These are phyloP conservation scores for Penicillium psychrofluorescens DNA, from an alignment of 495 filamentous ascomycete genomes.

Conservation along the genomic window DNA sequence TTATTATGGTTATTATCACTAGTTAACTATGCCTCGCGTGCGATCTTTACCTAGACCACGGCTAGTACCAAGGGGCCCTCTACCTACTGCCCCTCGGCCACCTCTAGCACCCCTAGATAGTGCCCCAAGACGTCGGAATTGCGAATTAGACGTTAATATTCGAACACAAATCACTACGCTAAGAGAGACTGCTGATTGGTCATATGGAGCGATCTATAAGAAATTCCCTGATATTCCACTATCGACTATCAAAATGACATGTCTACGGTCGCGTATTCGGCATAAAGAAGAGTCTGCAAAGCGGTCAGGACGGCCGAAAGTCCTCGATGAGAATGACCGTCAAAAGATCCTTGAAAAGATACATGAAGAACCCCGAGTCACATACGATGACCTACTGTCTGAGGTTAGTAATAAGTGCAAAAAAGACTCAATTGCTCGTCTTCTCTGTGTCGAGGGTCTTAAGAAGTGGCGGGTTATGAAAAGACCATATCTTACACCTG, in stretches of 20 bases:
- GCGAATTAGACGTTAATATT: not conserved
- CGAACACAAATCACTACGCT: not conserved
- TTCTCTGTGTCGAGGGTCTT: not conserved
- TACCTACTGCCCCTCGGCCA: not conserved
- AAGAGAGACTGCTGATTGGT: not conserved
- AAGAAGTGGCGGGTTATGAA: constrained; percentile 1
- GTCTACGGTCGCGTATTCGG: not conserved
- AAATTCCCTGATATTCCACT: not conserved
- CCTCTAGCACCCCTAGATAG: not conserved
- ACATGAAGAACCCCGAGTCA: constrained; percentile 2
- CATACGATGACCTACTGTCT: constrained; percentile 5
- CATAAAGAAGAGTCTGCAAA: constrained; percentile 5
- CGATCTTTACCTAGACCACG: not conserved
- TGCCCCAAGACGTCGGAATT: not conserved
- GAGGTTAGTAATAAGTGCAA: constrained; percentile 5
- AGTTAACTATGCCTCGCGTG: not conserved
- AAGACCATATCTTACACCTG: not conserved
- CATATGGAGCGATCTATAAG: not conserved
- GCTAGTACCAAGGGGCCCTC: not conserved
- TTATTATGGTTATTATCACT: not conserved
- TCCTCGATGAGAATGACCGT: constrained; percentile 6
- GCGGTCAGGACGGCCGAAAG: constrained; percentile 6
- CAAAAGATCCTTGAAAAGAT: constrained; percentile 1
- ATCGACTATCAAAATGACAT: not conserved
- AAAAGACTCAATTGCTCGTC: constrained; percentile 1